Base-by-base conservation (phyloP, 108 stramenopile genomes). In the Asterionellopsis glacialis region DNA sequence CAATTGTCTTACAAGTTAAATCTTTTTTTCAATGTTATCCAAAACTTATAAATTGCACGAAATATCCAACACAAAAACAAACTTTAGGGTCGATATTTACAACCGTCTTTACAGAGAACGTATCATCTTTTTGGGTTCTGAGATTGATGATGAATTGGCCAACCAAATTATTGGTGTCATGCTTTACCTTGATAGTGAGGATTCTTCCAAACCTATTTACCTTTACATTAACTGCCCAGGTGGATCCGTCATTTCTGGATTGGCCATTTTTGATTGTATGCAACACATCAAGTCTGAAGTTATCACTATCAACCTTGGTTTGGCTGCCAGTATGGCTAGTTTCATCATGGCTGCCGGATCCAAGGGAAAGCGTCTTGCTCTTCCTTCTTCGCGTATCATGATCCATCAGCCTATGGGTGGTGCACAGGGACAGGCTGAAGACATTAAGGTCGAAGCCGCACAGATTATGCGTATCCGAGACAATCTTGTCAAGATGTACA, bases 381-480 rank as follows among this genome's bases (percentile, higher is more conserved):
- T 98, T n/a, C 97, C 97, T 16, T 91, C 90, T 55, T 93, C 93
- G 9, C 83, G 97, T 11, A 91, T 92, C 63, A 98, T 98, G 97
- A 97, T 98, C 76, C 97, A 98, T 84, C 97, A 98, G 74, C 97
- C 97, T 59, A 95, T 95, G 95, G 98, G 98, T 33, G 96, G 96
- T n/a, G 98, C 98, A 3, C 94, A 89, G 75, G 98, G 96, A 42
- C 98, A 98, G 65, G 96, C 98, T 4, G 92, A 96, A 72, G 98
- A 98, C 77, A 97, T 98, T 74, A 95, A 96, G 73, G 92, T 95
- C 18, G 96, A 98, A 77, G 98, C 98, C 11, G 82, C 92, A 10
- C 96, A 98, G 76, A 96, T 98, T 72, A 90, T 98, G 94, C 83
- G 90, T 43, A 97, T 98, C 69, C 88, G 95, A 25, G 95, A 98